phyloP scores from a whole-genome alignment of 2,329 filamentous ascomycete genomes.

The Mycosphaerelloides madeirae region DNA sequence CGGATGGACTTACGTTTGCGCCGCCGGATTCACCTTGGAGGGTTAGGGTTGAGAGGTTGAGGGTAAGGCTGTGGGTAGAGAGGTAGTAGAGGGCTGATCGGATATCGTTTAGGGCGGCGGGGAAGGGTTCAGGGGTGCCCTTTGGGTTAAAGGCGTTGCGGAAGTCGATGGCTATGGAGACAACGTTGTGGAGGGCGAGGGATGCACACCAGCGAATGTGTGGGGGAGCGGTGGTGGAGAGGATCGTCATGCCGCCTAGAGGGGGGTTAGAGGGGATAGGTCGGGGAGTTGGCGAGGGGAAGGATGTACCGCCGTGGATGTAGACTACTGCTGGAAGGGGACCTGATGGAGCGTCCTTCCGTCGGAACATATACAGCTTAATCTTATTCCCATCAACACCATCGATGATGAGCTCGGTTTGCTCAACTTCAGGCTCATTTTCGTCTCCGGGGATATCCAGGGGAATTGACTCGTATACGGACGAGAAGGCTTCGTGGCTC shows the following conservation, averaged over 20 bases:
- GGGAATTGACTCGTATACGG: constrained; percentile 78
- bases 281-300: too few relatives aligned
- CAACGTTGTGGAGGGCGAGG: constrained; percentile 21
- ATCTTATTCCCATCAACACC: constrained; percentile 23
- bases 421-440: constrained; percentile 14
- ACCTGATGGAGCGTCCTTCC: constrained; percentile 6
- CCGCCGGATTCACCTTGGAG: constrained; percentile 32
- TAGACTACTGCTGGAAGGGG: constrained; percentile 26
- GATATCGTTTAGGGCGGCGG: constrained; percentile 31
- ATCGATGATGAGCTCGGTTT: constrained; percentile 14
- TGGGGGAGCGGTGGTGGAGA: constrained; percentile 18
- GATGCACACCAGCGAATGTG: constrained; percentile 27
- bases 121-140: constrained; percentile 25
- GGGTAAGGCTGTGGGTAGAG: constrained; percentile 15
- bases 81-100: constrained; percentile 24
- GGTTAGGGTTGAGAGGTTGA: constrained; percentile 26
- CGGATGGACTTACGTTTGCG: too few relatives aligned
- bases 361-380: constrained; percentile 18
- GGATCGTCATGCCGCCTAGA: constrained; percentile 26
- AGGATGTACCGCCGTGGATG: constrained; percentile 20
- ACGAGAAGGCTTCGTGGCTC: constrained; percentile 30
- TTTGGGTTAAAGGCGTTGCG: constrained; percentile 30
- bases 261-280: neutral
- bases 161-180: constrained; percentile 30
- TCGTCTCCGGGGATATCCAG: constrained; percentile 43